Percentiles rank a stretch among this genome's conserved stretches.
Conservation (phyloP, 306 rosid species). For the Glycine soja region DNA sequence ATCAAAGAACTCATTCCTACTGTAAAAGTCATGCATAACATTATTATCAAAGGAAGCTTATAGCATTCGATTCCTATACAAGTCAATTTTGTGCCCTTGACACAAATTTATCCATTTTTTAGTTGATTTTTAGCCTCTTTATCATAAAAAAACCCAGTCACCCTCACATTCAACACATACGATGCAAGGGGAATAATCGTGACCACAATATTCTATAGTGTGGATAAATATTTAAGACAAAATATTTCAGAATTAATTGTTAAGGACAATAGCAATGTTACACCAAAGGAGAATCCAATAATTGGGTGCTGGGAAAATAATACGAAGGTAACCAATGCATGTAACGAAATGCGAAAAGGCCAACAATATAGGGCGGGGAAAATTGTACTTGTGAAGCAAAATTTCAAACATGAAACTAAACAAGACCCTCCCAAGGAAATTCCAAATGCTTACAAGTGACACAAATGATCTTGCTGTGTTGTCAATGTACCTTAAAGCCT, state of each 20-base stretch:
- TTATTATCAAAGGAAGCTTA: background rate
- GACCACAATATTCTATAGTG: background rate
- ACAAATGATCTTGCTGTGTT: background rate
- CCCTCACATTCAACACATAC: background rate
- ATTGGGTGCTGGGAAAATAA: background rate
- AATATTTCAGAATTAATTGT: background rate
- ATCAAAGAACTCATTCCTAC: background rate
- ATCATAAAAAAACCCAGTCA: background rate
- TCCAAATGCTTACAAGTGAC: slow-evolving; percentile 13
- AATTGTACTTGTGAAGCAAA: background rate
- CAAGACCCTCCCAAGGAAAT: background rate
- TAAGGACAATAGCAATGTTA: background rate
- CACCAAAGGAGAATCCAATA: background rate
- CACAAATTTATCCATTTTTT: background rate
- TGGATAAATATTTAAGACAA: background rate
- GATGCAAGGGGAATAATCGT: background rate
- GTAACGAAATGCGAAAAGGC: background rate
- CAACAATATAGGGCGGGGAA: background rate
- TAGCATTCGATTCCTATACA: background rate
- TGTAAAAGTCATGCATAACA: background rate
- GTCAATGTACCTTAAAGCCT: background rate
- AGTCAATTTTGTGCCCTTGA: background rate
- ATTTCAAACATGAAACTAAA: background rate
- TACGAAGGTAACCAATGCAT: background rate
- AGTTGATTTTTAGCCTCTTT: background rate